Conservation (phyloP, 2,329 filamentous ascomycete species). For the Cladobotryum mycophilum region DNA sequence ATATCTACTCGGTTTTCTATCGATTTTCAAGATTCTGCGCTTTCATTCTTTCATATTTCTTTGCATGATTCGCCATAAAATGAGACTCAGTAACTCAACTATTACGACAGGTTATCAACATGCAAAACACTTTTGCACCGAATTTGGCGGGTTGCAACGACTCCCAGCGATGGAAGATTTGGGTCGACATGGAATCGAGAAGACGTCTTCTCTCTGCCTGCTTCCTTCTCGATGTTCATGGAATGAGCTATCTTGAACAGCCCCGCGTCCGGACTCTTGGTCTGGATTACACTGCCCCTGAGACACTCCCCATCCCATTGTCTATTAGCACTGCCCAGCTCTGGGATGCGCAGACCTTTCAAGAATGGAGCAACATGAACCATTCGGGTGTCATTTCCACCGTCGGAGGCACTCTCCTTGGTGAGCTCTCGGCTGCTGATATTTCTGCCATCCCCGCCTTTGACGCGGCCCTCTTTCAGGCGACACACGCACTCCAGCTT, state of each 20-base stretch:
- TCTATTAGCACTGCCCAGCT: conserved; percentile 37
- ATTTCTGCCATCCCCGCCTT: conserved; percentile 30
- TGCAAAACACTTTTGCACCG: conserved; percentile 22
- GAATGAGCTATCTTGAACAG: conserved; percentile 49
- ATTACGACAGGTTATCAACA: conserved; percentile 34
- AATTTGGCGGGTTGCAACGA: conserved; percentile 18
- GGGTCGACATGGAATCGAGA: conserved; percentile 46
- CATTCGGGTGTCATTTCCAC: conserved; percentile 21
- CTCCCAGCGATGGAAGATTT: conserved; percentile 41
- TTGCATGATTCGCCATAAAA: neutral
- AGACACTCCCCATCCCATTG: conserved; percentile 39
- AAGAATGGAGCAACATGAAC: conserved; percentile 39
- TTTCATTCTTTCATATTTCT: too few relatives aligned
- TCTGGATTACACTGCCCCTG: conserved; percentile 30
- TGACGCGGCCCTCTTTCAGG: conserved; percentile 36
- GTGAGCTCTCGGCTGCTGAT: conserved; percentile 29
- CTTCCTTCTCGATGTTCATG: conserved; percentile 51
- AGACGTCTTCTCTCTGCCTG: conserved; percentile 50
- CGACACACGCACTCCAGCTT: conserved; percentile 32
- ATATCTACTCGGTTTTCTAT: neutral
- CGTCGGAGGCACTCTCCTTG: conserved; percentile 25
- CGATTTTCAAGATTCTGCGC: neutral
- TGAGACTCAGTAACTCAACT: conserved; percentile 19
- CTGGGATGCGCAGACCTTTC: conserved; percentile 43
- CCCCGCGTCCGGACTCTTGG: conserved; percentile 27